Conservation (phyloP, 139 green algal genomes). For the Spirogloea muscicola region DNA sequence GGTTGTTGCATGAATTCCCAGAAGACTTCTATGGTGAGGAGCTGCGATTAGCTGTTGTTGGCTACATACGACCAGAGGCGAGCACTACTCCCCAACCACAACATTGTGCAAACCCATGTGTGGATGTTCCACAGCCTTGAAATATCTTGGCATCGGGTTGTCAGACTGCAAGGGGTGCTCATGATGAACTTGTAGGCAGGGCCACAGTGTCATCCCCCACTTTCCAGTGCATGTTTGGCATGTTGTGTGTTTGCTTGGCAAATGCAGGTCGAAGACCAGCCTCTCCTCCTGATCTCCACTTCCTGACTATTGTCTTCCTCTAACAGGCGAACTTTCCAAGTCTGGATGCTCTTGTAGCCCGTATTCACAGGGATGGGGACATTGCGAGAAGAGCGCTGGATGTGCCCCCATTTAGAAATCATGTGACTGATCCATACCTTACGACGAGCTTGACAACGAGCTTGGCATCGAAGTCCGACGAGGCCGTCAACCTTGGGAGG, state of each 20-base stretch:
- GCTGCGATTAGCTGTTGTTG: slow-evolving; percentile 63
- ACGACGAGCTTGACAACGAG: too few relatives aligned
- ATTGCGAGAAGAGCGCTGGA: slow-evolving; percentile 5
- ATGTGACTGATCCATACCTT: too few relatives aligned
- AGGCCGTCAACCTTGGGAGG: too few relatives aligned
- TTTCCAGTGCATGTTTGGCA: too few relatives aligned
- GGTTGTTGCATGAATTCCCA: slow-evolving; percentile 68
- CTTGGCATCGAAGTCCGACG: too few relatives aligned
- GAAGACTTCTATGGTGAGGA: slow-evolving; percentile 77
- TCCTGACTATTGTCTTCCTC: neutral
- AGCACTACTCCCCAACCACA: neutral
- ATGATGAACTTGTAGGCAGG: neutral
- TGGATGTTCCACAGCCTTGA: neutral
- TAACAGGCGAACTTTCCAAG: slow-evolving; percentile 66
- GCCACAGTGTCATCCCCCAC: too few relatives aligned
- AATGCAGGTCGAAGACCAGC: too few relatives aligned
- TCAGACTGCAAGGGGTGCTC: neutral
- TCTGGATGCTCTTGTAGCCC: slow-evolving; percentile 67
- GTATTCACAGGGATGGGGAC: slow-evolving; percentile 54
- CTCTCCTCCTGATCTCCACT: too few relatives aligned
- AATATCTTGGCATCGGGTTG: neutral
- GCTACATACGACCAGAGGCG: slow-evolving; percentile 83
- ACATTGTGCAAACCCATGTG: too few relatives aligned
- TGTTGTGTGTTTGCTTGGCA: too few relatives aligned
- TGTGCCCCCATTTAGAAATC: too few relatives aligned